Evolutionary conservation across 78 protist genomes (phyloP).

Genomic region (Dictyostelium purpureum): DNA sequence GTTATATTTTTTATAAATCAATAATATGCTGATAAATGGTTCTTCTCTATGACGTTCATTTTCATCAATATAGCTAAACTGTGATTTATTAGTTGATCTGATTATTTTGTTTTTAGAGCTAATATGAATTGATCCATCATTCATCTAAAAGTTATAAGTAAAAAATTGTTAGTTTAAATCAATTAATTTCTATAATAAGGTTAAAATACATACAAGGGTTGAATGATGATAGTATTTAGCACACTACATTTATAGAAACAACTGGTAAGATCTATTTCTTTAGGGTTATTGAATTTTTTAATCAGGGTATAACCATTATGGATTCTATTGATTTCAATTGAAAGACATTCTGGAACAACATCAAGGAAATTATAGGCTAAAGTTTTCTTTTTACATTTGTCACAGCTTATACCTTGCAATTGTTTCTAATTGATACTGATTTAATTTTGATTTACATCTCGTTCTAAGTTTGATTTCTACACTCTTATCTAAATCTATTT

Average conservation of each 20-base stretch:
- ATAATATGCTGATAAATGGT: not conserved
- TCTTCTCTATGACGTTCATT: not conserved
- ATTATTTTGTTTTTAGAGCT: not conserved
- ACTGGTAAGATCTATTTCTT: no score
- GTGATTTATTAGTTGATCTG: not conserved
- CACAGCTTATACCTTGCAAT: not conserved
- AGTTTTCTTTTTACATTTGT: not conserved
- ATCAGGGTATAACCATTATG: no score
- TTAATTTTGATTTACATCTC: not conserved
- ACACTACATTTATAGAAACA: no score
- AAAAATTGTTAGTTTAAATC: no score
- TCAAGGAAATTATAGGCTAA: no score
- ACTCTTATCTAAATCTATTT: not conserved
- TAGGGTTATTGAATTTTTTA: no score
- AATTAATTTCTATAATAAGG: no score
- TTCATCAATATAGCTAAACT: not conserved
- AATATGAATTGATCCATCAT: not conserved
- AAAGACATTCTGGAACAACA: no score
- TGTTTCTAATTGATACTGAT: not conserved
- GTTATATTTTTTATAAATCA: no score
- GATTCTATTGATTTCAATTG: not conserved
- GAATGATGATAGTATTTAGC: no score
- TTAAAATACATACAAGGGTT: no score
- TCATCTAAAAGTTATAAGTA: not conserved
- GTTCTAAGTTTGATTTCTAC: not conserved